Conservation (phyloP, 2,329 filamentous ascomycete species). For the Geoglossum cookeanum region DNA sequence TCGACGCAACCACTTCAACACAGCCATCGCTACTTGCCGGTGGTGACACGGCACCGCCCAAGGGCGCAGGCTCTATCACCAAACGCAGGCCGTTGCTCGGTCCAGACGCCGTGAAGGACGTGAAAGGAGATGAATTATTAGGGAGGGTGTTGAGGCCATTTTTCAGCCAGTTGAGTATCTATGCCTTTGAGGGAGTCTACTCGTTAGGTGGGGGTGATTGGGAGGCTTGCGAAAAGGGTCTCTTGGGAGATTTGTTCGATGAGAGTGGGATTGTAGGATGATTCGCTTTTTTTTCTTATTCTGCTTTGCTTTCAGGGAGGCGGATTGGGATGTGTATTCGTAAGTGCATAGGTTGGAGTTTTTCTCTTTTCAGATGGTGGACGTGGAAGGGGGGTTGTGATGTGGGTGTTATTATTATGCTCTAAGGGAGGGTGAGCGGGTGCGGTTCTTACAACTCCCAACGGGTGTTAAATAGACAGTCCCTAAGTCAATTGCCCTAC, state of each 20-base stretch:
- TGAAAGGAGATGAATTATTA: constrained; percentile 42
- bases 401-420: too few relatives aligned
- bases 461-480: too few relatives aligned
- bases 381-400: too few relatives aligned
- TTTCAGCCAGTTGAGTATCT: constrained; percentile 80
- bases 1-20: constrained; percentile 28
- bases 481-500: too few relatives aligned
- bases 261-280: constrained; percentile 36
- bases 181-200: constrained; percentile 83
- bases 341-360: not conserved
- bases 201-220: constrained; percentile 54
- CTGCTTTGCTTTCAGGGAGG: not conserved
- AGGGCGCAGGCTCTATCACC: not conserved
- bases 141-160: constrained; percentile 69
- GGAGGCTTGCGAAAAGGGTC: constrained; percentile 39
- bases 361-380: not conserved
- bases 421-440: too few relatives aligned
- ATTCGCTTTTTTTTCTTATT: not conserved
- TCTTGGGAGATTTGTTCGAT: constrained; percentile 63
- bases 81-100: constrained; percentile 23
- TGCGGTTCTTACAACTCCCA: too few relatives aligned
- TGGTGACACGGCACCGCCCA: constrained; percentile 4
- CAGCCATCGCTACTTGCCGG: not conserved
- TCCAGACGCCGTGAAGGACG: constrained; percentile 29
- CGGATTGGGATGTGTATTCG: not conserved